These are phyloP conservation scores for Diplodia mutila DNA, from an alignment of 2,329 filamentous ascomycete genomes.

Conservation along the genomic window DNA sequence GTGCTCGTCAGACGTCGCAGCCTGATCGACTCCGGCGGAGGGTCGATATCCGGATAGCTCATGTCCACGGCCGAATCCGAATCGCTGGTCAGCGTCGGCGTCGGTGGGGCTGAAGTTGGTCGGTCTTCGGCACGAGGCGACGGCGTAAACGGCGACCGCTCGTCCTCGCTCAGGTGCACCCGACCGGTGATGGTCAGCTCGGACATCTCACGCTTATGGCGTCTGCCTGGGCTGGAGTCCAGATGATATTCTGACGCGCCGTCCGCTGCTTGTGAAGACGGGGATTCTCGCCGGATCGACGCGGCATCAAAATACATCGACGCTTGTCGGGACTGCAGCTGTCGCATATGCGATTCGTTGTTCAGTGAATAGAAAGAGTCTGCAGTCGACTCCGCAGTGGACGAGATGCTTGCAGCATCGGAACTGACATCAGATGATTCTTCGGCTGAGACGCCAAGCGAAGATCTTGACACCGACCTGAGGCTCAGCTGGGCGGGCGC, in stretches of 20 bases:
- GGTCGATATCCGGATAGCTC: constrained; percentile 45
- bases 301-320: constrained; percentile 22
- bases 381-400: constrained; percentile 42
- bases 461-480: not conserved
- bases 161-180: constrained; percentile 28
- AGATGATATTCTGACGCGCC: not conserved
- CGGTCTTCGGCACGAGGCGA: constrained; percentile 29
- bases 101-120: constrained; percentile 44
- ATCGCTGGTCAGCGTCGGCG: constrained; percentile 51
- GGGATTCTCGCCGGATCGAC: constrained; percentile 10
- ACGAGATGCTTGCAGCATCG: constrained; percentile 40
- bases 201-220: constrained; percentile 42
- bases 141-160: constrained; percentile 21
- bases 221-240: constrained; percentile 25
- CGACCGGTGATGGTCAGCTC: constrained; percentile 40
- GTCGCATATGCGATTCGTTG: constrained; percentile 12
- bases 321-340: not conserved
- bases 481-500: constrained; percentile 7
- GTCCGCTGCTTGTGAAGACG: not conserved
- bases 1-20: constrained; percentile 53
- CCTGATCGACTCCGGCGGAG: constrained; percentile 43
- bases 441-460: constrained; percentile 9
- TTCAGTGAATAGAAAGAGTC: constrained; percentile 45
- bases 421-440: constrained; percentile 11
- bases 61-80: constrained; percentile 45